phyloP scores from a whole-genome alignment of 495 filamentous ascomycete species.

The Neurospora cerealis region DNA sequence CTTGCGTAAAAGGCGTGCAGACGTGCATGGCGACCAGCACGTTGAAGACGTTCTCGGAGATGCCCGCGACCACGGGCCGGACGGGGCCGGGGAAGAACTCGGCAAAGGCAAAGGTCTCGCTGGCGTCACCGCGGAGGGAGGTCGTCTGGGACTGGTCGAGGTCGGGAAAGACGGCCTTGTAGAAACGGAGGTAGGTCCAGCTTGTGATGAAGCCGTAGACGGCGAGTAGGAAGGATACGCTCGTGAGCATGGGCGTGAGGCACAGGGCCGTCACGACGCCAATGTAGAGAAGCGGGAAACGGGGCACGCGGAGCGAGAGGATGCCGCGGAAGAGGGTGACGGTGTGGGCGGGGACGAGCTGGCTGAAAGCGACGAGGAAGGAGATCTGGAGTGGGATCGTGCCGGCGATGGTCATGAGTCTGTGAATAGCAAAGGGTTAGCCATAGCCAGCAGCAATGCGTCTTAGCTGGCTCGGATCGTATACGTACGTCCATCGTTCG shows the following conservation, averaged over 20 bases:
- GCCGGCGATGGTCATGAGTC: conserved; percentile 71
- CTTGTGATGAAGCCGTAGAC: conserved; percentile 75
- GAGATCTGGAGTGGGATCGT: conserved; percentile 82
- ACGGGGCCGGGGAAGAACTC: conserved; percentile 88
- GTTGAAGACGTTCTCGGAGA: conserved; percentile 67
- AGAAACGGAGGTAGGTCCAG: conserved; percentile 97
- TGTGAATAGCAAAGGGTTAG: conserved; percentile 24
- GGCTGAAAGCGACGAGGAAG: conserved; percentile 96
- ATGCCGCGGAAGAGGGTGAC: conserved; percentile 83
- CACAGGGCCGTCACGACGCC: conserved; percentile 67
- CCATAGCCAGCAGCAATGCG: conserved; percentile 4
- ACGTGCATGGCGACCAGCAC: conserved; percentile 62
- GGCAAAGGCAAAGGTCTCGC: conserved; percentile 89
- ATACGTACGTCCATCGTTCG: conserved; percentile 57
- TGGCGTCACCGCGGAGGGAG: conserved; percentile 72
- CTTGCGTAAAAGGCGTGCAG: conserved; percentile 77
- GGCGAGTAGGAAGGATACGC: conserved; percentile 71
- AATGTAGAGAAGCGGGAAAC: conserved; percentile 82
- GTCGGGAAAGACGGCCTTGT: conserved; percentile 59
- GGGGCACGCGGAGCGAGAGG: conserved; percentile 77
- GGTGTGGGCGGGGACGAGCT: conserved; percentile 96
- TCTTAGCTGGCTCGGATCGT: neutral
- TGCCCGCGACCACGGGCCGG: conserved; percentile 61
- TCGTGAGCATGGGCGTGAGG: conserved; percentile 72
- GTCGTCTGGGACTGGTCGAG: conserved; percentile 53